Evolutionary conservation across 805 yeast genomes (phyloP), one percentile per base, ranked within the genome.

Genomic region (Ogataea pilisensis): DNA sequence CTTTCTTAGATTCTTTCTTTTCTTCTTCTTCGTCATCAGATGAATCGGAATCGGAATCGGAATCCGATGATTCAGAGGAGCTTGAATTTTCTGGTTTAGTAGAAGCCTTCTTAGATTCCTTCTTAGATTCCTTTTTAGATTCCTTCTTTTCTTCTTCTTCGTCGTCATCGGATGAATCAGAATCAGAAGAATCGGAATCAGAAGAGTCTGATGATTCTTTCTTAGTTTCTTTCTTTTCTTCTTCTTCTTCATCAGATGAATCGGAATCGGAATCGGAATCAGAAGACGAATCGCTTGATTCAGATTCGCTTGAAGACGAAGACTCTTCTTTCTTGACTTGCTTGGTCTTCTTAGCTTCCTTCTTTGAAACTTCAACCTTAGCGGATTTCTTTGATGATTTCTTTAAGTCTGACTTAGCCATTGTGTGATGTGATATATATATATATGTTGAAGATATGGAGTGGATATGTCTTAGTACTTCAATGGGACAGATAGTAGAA

Each of bases 331-430:
- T 48, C 47, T 47, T 48, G 16, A 34, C 39, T 39, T 48, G 43
- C 44, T 48, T 50, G 20, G 38, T 44, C 44, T 50, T 48, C 47
- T 46, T 47, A 34, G 49, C 39, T n/a, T 45, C 51, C 42, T 53
- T 50, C 43, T 47, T 46, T 13, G 50, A 34, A 24, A 20, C 26
- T 34, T 37, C 53, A 39, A 37, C 53, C 42, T 50, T 43, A 28
- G 41, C 31, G 27, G 45, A 41, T 45, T 53, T 57, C 54, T 54
- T 57, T n/a, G 51, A 46, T 34, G 45, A 36, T 30, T 36, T 48
- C 48, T 58, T 60, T 17, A 46, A 32, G 35, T 49, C 60, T 31
- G 60, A 47, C 38, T 59, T 59, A 44, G 55, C 61, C 63, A 59
- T 60, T 41, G 37, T 48, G 20, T 13, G 31, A 22, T 22, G 11